Base-by-base conservation (phyloP, 1,139 yeast species). In the Hemisphaericaspora lyxosophila region DNA sequence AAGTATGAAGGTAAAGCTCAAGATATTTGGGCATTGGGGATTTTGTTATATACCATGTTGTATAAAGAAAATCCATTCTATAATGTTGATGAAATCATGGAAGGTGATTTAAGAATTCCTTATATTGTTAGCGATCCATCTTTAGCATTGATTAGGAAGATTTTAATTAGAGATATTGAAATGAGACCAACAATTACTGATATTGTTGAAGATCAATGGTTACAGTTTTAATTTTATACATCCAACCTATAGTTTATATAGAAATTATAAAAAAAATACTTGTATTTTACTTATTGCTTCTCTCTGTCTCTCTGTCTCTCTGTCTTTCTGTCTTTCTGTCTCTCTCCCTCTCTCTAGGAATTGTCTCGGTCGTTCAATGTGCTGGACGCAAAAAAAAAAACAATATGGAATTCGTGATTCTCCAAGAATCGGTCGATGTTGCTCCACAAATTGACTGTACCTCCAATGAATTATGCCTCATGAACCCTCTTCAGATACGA, bases 21-120 rank as follows among this genome's bases (percentile, higher is more conserved):
- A 59, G 98, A 92, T 60, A 82, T 90, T 2, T 92, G 98, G 98
- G 96, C 97, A 0, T 70, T 90, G 53, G 98, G 98, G 2, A 85
- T 92, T 15, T 67, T 92, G 43, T 65, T 92, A 16, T 92, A 89
- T 64, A 92, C 97, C 0, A 75, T 92, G 57, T 72, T 89, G n/a
- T 90, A 85, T 67, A 88, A 89, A 55, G 97, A 92, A 57, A 90
- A 90, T 50, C 98, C 98, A 5, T 92, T 90, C 54, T 88, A 88
- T 60, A 88, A 88, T 55, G 94, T 89, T 31, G 96, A 90, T 59
- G 97, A 89, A 59, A 92, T 92, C 41, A 78, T 90, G 80, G 96
- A 87, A 48, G 95, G 95, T 2, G 89, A 84, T 42, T 66, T 89
- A 45, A 75, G 89, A 33, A 65, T 84, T 23, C 89, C 89, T 2